Evolutionary conservation across 2,329 filamentous ascomycete species (phyloP).

Genomic region (Paecilomyces fulvus): DNA sequence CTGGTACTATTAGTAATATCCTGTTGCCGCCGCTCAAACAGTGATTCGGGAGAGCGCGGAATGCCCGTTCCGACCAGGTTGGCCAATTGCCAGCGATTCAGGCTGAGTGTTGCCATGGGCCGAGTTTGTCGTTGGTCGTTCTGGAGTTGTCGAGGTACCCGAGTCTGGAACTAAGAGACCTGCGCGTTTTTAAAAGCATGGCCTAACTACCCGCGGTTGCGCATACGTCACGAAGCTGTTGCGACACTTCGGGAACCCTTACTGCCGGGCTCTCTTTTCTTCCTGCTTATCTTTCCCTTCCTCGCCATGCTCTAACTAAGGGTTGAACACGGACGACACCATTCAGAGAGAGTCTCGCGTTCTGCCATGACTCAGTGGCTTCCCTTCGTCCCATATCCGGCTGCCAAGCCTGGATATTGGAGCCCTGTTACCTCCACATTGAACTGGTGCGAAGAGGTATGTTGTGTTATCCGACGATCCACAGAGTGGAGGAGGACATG

Average conservation of each 20-base stretch:
- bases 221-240: background rate
- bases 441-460: slow-evolving; percentile 74
- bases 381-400: slow-evolving; percentile 35
- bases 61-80: background rate
- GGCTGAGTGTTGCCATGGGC: background rate
- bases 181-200: background rate
- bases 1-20: background rate
- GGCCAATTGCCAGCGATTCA: background rate
- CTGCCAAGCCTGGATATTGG: slow-evolving; percentile 53
- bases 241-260: background rate
- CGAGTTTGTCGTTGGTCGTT: background rate
- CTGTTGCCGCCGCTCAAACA: background rate
- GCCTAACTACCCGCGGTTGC: background rate
- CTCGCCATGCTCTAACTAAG: background rate
- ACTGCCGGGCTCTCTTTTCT: background rate
- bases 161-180: background rate
- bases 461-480: slow-evolving; percentile 5
- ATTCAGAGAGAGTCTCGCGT: slow-evolving; percentile 1
- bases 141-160: background rate
- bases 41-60: background rate
- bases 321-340: background rate
- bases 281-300: background rate
- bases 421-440: slow-evolving; percentile 61
- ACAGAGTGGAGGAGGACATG: background rate
- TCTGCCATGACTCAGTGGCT: slow-evolving; percentile 21